Evolutionary conservation across 2,329 filamentous ascomycete genomes (phyloP).

Genomic region (Nannizziopsis barbatae): DNA sequence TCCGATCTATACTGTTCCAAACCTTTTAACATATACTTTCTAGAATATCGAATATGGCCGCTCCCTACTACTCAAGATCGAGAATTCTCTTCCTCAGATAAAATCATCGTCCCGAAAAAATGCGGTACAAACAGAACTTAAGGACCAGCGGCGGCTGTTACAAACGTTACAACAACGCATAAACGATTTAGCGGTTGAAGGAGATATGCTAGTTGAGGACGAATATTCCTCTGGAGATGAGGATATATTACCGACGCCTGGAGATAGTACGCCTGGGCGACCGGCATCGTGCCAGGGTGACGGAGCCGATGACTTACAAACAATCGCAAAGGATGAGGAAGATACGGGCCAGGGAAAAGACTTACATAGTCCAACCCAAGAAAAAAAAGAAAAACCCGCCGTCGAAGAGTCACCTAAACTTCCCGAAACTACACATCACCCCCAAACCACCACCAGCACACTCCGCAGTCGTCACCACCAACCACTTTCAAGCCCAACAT

Average conservation of each 20-base stretch:
- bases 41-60: conserved; percentile 39
- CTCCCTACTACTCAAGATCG: conserved; percentile 31
- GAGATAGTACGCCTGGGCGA: conserved; percentile 13
- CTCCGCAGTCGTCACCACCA: conserved; percentile 21
- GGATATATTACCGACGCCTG: conserved; percentile 23
- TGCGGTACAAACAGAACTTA: conserved; percentile 31
- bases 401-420: neutral
- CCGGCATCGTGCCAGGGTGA: conserved; percentile 7
- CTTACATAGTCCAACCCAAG: neutral
- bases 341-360: neutral
- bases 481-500: conserved; percentile 12
- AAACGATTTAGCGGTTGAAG: conserved; percentile 24
- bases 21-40: conserved; percentile 1
- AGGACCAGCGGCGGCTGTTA: conserved; percentile 28
- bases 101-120: conserved; percentile 32
- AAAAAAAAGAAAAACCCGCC: conserved; percentile 4
- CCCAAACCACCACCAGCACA: conserved; percentile 16
- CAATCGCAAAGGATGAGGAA: conserved; percentile 6
- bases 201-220: conserved; percentile 13
- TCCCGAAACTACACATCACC: neutral
- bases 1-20: neutral
- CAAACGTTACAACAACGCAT: conserved; percentile 26
- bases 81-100: conserved; percentile 31
- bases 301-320: conserved; percentile 5
- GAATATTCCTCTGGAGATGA: conserved; percentile 19